Percentiles rank a stretch among this genome's conserved stretches.
Evolutionary conservation across 2,329 filamentous ascomycete genomes (phyloP).

Genomic region (Fusarium dimerum): DNA sequence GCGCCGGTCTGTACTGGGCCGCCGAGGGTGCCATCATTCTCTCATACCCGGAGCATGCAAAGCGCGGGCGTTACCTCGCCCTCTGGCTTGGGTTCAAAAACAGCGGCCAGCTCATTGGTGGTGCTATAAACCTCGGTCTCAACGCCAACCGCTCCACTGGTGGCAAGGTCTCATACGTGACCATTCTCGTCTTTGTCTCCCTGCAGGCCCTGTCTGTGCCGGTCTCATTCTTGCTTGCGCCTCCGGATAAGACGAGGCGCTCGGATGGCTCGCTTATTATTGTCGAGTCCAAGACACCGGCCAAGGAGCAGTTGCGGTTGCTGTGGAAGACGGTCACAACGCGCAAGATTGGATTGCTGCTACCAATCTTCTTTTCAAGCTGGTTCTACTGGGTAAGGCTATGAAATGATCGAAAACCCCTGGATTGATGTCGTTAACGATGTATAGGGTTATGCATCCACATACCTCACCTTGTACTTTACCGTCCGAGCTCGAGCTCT

Average conservation of each 20-base stretch:
- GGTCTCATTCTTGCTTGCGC: constrained; percentile 7
- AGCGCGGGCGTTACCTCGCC: constrained; percentile 10
- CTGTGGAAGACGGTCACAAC: background rate
- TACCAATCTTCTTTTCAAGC: constrained; percentile 6
- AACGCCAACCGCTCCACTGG: constrained; percentile 35
- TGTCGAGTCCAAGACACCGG: constrained; percentile 1
- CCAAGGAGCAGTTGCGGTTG: constrained; percentile 4
- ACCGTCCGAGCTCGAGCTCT: constrained; percentile 11
- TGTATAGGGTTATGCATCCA: no score
- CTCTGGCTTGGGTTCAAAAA: constrained; percentile 11
- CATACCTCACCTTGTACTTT: constrained; percentile 9
- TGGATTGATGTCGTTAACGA: no score
- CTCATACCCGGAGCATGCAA: constrained; percentile 39
- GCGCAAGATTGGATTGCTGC: constrained; percentile 7
- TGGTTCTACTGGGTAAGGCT: no score
- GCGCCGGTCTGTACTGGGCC: constrained; percentile 51
- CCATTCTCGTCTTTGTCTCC: constrained; percentile 18
- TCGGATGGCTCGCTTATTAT: constrained; percentile 5
- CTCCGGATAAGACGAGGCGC: constrained; percentile 8
- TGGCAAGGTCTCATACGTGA: constrained; percentile 19
- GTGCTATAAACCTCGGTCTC: constrained; percentile 44
- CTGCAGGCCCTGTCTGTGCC: constrained; percentile 7
- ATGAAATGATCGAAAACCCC: no score
- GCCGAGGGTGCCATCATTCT: constrained; percentile 49
- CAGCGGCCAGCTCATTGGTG: constrained; percentile 4